Evolutionary conservation across 106 monocot species (phyloP).

Genomic region (Dendrobium nobile): DNA sequence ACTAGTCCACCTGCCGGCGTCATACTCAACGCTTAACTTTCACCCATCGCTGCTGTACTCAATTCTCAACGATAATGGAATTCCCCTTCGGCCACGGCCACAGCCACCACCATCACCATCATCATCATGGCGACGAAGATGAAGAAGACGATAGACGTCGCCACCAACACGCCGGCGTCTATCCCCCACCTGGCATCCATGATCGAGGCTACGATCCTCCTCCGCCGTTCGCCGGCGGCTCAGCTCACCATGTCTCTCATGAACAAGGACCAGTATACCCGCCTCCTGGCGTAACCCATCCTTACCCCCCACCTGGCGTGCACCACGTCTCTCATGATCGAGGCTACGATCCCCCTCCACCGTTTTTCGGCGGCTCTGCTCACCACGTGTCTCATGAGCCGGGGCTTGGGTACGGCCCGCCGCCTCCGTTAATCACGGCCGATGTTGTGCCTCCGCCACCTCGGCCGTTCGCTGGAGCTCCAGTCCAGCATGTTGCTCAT

Average conservation of each 20-base stretch:
- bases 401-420: neutral
- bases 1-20: too few relatives aligned
- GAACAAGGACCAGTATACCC: neutral
- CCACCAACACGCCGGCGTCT: neutral
- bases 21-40: neutral
- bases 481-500: conserved; percentile 1
- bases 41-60: neutral
- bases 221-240: neutral
- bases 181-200: neutral
- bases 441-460: neutral
- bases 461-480: neutral
- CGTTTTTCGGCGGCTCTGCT: neutral
- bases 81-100: conserved; percentile 1
- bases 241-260: neutral
- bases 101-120: neutral
- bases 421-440: neutral
- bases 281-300: neutral
- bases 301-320: neutral
- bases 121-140: neutral
- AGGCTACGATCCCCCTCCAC: neutral
- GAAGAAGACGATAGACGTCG: neutral
- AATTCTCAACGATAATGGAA: neutral
- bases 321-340: neutral
- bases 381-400: neutral
- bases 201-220: conserved; percentile 5